Percentiles rank a stretch among this genome's conserved stretches.
Evolutionary conservation across 441 rosid genomes (phyloP).

Genomic region (Erodium moschatum): DNA sequence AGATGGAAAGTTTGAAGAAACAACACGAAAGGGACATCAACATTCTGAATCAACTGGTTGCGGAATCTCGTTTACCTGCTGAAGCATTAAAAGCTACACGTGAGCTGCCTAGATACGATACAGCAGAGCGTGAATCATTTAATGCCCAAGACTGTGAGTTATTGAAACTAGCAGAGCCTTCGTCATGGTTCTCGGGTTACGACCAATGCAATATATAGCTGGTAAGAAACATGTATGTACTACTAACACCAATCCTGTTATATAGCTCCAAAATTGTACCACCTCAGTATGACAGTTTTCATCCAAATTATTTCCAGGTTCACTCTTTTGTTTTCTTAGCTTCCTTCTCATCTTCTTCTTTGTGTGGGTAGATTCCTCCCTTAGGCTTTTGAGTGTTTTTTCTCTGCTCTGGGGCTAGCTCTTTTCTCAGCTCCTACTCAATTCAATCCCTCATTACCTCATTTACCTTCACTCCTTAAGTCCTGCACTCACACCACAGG

Average conservation of each 20-base stretch:
- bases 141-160: slow-evolving; percentile 40
- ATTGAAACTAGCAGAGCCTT: slow-evolving; percentile 51
- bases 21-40: slow-evolving; percentile 42
- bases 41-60: slow-evolving; percentile 30
- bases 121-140: slow-evolving; percentile 52
- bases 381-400: too few species aligned
- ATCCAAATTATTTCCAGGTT: too few species aligned
- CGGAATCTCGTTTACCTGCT: slow-evolving; percentile 36
- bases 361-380: too few species aligned
- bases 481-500: too few species aligned
- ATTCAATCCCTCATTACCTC: too few species aligned
- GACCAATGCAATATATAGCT: slow-evolving; percentile 86
- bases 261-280: slow-evolving; percentile 22
- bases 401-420: too few species aligned
- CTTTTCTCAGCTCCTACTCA: too few species aligned
- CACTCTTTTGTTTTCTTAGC: too few species aligned
- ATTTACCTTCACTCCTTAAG: too few species aligned
- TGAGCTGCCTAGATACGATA: slow-evolving; percentile 40
- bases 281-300: too few species aligned
- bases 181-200: slow-evolving; percentile 84
- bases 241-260: slow-evolving; percentile 22
- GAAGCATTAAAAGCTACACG: slow-evolving; percentile 35
- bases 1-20: slow-evolving; percentile 49
- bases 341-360: too few species aligned
- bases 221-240: slow-evolving; percentile 26